Percentiles rank a stretch among this genome's conserved stretches.
Conservation (phyloP, 192 early-diverging fungal species). For the Backusella liffmaniae region DNA sequence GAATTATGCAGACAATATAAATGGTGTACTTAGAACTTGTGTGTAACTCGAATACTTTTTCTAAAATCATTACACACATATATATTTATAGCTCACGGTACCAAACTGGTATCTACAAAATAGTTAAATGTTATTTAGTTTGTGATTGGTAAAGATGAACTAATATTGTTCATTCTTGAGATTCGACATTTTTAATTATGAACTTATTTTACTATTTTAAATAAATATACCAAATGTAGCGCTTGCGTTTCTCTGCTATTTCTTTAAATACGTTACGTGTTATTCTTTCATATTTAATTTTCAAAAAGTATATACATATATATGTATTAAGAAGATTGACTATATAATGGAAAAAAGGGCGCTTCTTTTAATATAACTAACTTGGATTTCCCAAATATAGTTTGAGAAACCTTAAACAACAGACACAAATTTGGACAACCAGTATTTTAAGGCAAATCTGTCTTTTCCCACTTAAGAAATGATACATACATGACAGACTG, state of each 20-base stretch:
- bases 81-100: not conserved
- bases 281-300: not conserved
- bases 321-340: not conserved
- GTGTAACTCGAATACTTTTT: not conserved
- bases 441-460: not conserved
- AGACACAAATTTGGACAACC: not conserved
- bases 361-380: not conserved
- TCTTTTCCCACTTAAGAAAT: conserved; percentile 1
- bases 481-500: not conserved
- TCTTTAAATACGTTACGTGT: not conserved
- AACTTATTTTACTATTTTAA: not conserved
- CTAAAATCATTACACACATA: not conserved
- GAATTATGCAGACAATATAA: not conserved
- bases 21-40: not conserved
- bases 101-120: not conserved
- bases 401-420: not conserved
- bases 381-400: not conserved
- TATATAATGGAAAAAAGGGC: not conserved
- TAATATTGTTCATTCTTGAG: not conserved
- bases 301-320: no score
- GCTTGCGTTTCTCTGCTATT: not conserved
- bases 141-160: not conserved
- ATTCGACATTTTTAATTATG: not conserved
- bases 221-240: not conserved
- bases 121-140: not conserved